Conservation (phyloP, 805 yeast species). For the Metschnikowia anglica region DNA sequence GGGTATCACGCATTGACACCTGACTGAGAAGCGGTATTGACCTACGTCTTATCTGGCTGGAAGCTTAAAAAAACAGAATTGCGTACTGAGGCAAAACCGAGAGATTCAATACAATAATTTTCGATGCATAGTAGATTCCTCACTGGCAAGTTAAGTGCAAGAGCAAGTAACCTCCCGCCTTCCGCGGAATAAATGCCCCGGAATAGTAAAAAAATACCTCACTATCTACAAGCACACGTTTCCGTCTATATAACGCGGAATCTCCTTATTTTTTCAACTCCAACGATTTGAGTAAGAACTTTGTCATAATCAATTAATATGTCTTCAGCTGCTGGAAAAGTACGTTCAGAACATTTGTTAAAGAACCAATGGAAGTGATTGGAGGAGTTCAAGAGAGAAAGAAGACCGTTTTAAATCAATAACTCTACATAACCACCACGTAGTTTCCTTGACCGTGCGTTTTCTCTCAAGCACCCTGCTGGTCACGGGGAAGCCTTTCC, state of each 20-base stretch:
- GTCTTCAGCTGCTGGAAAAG: slow-evolving; percentile 30
- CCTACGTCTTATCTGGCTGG: too few species aligned
- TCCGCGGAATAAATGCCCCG: slow-evolving; percentile 9
- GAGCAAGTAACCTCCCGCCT: slow-evolving; percentile 1
- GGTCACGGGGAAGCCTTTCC: slow-evolving; percentile 4
- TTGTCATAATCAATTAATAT: slow-evolving; percentile 2
- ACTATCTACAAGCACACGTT: slow-evolving; percentile 4
- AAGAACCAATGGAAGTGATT: too few species aligned
- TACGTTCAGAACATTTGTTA: too few species aligned
- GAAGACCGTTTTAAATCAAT: neutral
- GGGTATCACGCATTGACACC: too few species aligned
- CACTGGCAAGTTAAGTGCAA: neutral
- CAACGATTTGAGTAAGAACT: neutral
- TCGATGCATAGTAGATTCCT: neutral
- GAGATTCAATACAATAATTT: too few species aligned
- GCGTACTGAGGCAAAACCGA: too few species aligned
- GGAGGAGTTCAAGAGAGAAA: too few species aligned
- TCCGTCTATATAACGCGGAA: slow-evolving; percentile 9
- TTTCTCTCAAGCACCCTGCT: slow-evolving; percentile 9
- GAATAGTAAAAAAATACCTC: slow-evolving; percentile 6
- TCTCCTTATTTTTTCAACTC: neutral
- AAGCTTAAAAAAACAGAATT: too few species aligned
- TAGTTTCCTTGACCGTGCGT: neutral
- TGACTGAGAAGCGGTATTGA: too few species aligned
- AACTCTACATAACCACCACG: slow-evolving; percentile 5